Evolutionary conservation across 768 basidiomycete species (phyloP), one percentile per base, ranked within the genome.

Genomic region (Nidularia pulvinata): DNA sequence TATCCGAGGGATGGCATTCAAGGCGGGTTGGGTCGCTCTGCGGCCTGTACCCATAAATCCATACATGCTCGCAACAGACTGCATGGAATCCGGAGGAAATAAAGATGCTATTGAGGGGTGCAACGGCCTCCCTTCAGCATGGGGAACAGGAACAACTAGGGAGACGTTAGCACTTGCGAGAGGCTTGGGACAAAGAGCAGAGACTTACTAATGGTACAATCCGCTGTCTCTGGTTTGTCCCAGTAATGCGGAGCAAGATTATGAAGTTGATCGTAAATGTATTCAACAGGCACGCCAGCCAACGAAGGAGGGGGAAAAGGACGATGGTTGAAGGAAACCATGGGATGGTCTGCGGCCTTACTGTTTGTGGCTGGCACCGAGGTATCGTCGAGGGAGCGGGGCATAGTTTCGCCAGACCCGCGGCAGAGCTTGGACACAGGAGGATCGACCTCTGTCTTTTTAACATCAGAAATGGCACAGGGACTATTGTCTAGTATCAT

Each of bases 171-270:
- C 43, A 44, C 25, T 30, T 30, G 25, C 25, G 25, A 56, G 53
- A 46, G 50, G 45, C 55, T 33, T 52, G 2, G 43, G 33, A 13
- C 14, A 36, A 49, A 35, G 16, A 4, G 19, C 33, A 33, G 11
- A 2, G 34, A 69, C 81, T 34, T 61, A 91, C 91, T 78, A 53
- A 92, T 78, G 13, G 90, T 90, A 68, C 89, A 93, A 68, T 93
- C 88, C 7, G 89, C 82, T 1, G 85, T 88, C 59, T 89, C 86
- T 54, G 83, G 79, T 57, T 83, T 88, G 62, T 85, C 81, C 89
- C 90, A 91, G 70, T 86, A 89, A 46, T 78, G 71, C 19, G 82
- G 71, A 11, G 88, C 89, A 49, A 91, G 73, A 62, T 69, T 72
- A 68, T 81, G 86, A 42, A 91, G 80, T 65, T 86, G 85, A 62